Conservation (phyloP, 2,329 filamentous ascomycete genomes). For the Raffaelea arxii region DNA sequence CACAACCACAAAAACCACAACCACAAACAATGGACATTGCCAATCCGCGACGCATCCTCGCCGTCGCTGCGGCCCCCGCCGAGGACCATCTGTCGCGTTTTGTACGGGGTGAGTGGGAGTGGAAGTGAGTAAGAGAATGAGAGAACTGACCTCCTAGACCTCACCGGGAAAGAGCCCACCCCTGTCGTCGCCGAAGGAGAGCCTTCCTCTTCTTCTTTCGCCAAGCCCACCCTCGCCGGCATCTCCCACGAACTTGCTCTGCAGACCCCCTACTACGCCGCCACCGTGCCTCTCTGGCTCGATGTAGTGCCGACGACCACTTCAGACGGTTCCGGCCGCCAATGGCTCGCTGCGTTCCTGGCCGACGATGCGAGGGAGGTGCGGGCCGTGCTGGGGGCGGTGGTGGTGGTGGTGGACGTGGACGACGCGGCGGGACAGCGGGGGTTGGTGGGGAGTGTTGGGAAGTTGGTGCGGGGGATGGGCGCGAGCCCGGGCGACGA, state of each 20-base stretch:
- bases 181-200: too few species aligned
- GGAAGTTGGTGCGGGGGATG: conserved; percentile 57
- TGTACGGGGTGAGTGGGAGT: conserved; percentile 37
- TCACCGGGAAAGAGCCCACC: conserved; percentile 33
- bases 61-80: conserved; percentile 40
- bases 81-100: conserved; percentile 37
- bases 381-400: conserved; percentile 47
- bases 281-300: conserved; percentile 56
- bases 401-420: conserved; percentile 46
- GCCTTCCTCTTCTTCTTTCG: too few species aligned
- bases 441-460: conserved; percentile 42
- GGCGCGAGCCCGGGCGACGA: conserved; percentile 44
- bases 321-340: conserved; percentile 27
- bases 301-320: too few species aligned
- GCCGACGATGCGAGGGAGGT: conserved; percentile 53
- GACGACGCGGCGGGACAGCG: conserved; percentile 5
- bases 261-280: conserved; percentile 51
- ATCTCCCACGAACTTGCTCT: conserved; percentile 46
- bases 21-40: conserved; percentile 27
- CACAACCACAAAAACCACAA: too few species aligned
- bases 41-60: conserved; percentile 48
- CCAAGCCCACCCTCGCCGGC: conserved; percentile 37
- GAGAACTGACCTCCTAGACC: conserved; percentile 27
- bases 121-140: background rate
- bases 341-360: conserved; percentile 52